A percentile compares a stretch with the other conserved stretches of the same genome.
These are phyloP conservation scores for Endoconidiophora polonica DNA, from an alignment of 2,329 filamentous ascomycete species.

Conservation along the genomic window DNA sequence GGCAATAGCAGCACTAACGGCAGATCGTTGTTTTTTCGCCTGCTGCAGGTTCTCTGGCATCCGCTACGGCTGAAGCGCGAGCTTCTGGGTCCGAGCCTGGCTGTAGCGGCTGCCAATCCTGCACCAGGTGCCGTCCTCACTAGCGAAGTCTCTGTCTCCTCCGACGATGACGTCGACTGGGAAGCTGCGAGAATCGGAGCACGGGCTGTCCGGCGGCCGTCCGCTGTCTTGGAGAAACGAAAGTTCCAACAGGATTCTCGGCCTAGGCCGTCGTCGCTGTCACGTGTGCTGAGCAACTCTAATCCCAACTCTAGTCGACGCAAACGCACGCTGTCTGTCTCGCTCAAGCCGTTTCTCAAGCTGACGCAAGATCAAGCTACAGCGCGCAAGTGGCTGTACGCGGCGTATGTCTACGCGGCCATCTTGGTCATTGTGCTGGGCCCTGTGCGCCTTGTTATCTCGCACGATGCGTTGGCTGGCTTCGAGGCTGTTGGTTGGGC, in stretches of 20 bases:
- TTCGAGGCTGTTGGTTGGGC: slow-evolving; percentile 87
- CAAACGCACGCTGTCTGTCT: slow-evolving; percentile 47
- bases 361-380: slow-evolving; percentile 65
- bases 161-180: background rate
- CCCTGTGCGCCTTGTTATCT: slow-evolving; percentile 55
- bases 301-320: slow-evolving; percentile 24
- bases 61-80: slow-evolving; percentile 9
- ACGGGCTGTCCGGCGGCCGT: too few species aligned
- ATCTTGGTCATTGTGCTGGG: slow-evolving; percentile 50
- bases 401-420: slow-evolving; percentile 56
- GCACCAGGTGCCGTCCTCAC: background rate
- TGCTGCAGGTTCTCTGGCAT: slow-evolving; percentile 4
- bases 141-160: background rate
- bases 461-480: slow-evolving; percentile 46
- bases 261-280: background rate
- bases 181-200: background rate
- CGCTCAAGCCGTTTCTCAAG: slow-evolving; percentile 56
- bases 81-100: slow-evolving; percentile 15
- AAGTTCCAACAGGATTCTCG: background rate
- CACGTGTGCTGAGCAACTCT: too few species aligned
- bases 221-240: too few species aligned
- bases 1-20: too few species aligned
- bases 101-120: slow-evolving; percentile 16
- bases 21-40: background rate
- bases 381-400: slow-evolving; percentile 69